phyloP scores from a whole-genome alignment of 495 filamentous ascomycete genomes.

The Cercophora sp. region DNA sequence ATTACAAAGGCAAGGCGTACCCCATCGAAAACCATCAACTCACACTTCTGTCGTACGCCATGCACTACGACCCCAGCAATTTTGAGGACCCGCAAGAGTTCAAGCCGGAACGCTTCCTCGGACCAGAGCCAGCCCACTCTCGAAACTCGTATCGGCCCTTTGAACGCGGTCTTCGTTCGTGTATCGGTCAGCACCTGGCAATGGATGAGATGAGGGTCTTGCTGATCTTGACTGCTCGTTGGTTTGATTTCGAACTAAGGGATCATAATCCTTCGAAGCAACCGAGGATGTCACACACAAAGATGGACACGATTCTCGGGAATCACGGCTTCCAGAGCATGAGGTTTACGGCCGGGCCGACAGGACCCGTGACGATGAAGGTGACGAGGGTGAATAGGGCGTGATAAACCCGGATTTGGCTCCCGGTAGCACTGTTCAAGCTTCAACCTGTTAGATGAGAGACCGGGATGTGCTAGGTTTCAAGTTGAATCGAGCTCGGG shows the following conservation, averaged over 20 bases:
- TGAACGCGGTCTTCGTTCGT: constrained; percentile 41
- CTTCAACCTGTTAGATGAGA: too few relatives aligned
- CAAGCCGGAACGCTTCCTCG: background rate
- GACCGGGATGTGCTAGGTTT: too few relatives aligned
- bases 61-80: background rate
- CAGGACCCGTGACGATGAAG: constrained; percentile 1
- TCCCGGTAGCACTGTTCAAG: too few relatives aligned
- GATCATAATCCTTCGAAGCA: constrained; percentile 24
- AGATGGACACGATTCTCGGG: constrained; percentile 8
- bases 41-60: background rate
- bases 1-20: background rate
- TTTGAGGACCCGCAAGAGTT: too few relatives aligned
- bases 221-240: constrained; percentile 37
- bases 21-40: background rate
- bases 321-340: constrained; percentile 2
- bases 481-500: too few relatives aligned
- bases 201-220: constrained; percentile 39
- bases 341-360: constrained; percentile 5
- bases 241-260: constrained; percentile 34
- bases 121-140: constrained; percentile 8
- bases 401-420: too few relatives aligned
- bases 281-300: constrained; percentile 1
- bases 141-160: constrained; percentile 34
- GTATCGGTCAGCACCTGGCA: constrained; percentile 46
- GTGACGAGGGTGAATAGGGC: background rate